Evolutionary conservation across 169 alveolate genomes (phyloP), one percentile per base, ranked within the genome.

Genomic region (Cryptosporidium baileyi): DNA sequence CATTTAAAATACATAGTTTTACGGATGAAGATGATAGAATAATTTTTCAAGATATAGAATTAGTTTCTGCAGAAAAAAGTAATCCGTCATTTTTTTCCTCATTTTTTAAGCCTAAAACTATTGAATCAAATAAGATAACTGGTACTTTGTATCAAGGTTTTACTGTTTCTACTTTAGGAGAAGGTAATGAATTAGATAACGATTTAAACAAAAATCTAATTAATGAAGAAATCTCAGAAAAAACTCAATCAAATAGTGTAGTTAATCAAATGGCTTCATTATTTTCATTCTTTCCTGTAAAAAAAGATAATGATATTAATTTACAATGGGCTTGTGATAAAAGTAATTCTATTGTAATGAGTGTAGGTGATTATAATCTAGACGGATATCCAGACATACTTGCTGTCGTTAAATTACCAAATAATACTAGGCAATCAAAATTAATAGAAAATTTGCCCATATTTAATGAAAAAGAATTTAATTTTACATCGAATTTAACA

Each of bases 301-400:
- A 74, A 3, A 28, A 34, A 8, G 17, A 13, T 54, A 26, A 36
- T 11, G 85, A 51, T 51, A 2, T 43, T 8, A 26, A 22, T 9
- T 36, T 74, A 44, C 85, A 74, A 17, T 74, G 85, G 85, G 67
- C 61, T 2, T 3, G 8, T 3, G 34, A 54, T 36, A 17, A 34
- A 52, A 54, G 41, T 34, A 28, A 26, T 47, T 30, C 45, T 9
- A 43, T 40, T 13, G 59, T 51, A 24, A 26, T 74, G 11, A 74
- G 24, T 54, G 41, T 74, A 3, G 94, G 94, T 3, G 94, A 91
- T 61, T 88, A 81, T 61, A 88, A 91, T 63, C 52, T 82, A 62
- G 89, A 91, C 40, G 94, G 94, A 13, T 90, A 80, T 34, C 91
- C 93, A 15, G 94, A 91, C 60, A 36, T 91, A 38, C 57, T 74